A percentile compares a stretch with the other conserved stretches of the same genome.
phyloP scores from a whole-genome alignment of 1,284 basidiomycete genomes.

The Cutaneotrichosporon curvatum region DNA sequence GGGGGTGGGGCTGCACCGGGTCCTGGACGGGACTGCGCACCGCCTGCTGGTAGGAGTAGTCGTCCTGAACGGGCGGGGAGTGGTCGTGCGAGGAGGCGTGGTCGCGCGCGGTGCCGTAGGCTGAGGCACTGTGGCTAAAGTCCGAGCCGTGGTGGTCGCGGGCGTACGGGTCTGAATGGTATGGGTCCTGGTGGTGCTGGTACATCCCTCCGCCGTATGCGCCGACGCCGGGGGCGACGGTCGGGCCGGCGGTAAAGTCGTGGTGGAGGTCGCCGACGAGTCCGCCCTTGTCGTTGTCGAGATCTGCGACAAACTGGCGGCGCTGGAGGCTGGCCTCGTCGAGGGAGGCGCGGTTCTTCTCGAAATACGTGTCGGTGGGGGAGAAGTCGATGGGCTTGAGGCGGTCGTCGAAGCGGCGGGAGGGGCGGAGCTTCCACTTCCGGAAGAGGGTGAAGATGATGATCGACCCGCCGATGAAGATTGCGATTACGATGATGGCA shows the following conservation, averaged over 20 bases:
- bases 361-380: slow-evolving; percentile 52
- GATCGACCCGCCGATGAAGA: slow-evolving; percentile 58
- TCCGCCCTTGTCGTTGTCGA: slow-evolving; percentile 28
- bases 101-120: too few species aligned
- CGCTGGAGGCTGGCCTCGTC: slow-evolving; percentile 39
- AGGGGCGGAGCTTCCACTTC: slow-evolving; percentile 80
- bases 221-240: slow-evolving; percentile 8
- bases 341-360: slow-evolving; percentile 37
- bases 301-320: slow-evolving; percentile 34
- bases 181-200: slow-evolving; percentile 9
- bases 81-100: too few species aligned
- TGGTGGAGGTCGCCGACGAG: slow-evolving; percentile 49
- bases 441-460: slow-evolving; percentile 81
- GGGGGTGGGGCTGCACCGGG: too few species aligned
- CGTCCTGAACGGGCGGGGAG: too few species aligned
- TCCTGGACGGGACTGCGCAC: too few species aligned
- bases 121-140: too few species aligned
- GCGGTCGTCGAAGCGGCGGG: slow-evolving; percentile 69
- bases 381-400: slow-evolving; percentile 53
- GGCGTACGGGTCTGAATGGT: slow-evolving; percentile 14
- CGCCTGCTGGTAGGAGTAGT: too few species aligned
- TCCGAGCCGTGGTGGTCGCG: slow-evolving; percentile 1
- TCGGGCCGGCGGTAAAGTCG: slow-evolving; percentile 68
- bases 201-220: slow-evolving; percentile 8
- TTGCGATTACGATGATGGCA: slow-evolving; percentile 62